phyloP scores from a whole-genome alignment of 768 basidiomycete species.

The Pisolithus marmoratus region DNA sequence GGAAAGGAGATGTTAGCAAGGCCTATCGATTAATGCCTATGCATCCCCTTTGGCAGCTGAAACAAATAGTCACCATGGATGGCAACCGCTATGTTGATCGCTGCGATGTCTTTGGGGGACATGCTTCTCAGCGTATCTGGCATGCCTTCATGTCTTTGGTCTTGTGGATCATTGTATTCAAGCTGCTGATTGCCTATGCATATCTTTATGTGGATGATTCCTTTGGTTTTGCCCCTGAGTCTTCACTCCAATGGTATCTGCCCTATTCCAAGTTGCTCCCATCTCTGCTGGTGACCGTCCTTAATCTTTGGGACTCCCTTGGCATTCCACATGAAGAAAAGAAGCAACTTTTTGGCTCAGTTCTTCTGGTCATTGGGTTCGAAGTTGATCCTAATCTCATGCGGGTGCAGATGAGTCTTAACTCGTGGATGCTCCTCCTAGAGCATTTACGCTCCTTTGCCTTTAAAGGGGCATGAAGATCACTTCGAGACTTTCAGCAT shows the following conservation, averaged over 20 bases:
- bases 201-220: constrained; percentile 27
- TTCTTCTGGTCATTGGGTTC: constrained; percentile 34
- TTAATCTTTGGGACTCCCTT: constrained; percentile 27
- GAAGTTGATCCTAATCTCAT: constrained; percentile 24
- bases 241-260: not conserved
- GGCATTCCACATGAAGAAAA: constrained; percentile 23
- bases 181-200: constrained; percentile 1
- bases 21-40: constrained; percentile 34
- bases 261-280: not conserved
- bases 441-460: constrained; percentile 7
- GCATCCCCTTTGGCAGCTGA: constrained; percentile 37
- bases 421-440: constrained; percentile 14
- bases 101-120: constrained; percentile 19
- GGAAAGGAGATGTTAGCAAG: constrained; percentile 33
- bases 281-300: constrained; percentile 6
- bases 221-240: constrained; percentile 2
- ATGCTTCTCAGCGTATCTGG: constrained; percentile 18
- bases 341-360: constrained; percentile 25
- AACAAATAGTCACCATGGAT: constrained; percentile 29
- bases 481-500: constrained; percentile 21
- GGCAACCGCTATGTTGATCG: constrained; percentile 18
- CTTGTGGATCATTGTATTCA: constrained; percentile 22
- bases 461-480: not conserved
- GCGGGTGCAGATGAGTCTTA: constrained; percentile 14
- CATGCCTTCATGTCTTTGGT: constrained; percentile 28